Conservation (phyloP, 2,329 filamentous ascomycete genomes). For the Sordariomycetes sp. region DNA sequence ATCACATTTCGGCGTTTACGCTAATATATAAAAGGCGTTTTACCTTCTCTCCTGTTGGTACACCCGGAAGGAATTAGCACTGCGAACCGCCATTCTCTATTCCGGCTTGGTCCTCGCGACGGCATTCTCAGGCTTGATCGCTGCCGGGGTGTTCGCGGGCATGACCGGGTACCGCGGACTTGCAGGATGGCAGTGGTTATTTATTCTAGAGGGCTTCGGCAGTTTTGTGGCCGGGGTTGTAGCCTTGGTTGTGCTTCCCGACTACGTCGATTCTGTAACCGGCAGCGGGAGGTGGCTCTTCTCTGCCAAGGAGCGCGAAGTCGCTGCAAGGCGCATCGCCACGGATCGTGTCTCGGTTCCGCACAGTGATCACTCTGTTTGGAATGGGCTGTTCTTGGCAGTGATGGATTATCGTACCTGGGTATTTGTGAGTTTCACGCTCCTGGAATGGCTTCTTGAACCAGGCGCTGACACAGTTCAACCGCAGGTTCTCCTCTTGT, state of each 20-base stretch:
- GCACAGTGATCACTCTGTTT: conserved; percentile 6
- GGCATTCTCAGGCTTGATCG: conserved; percentile 55
- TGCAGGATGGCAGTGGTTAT: conserved; percentile 57
- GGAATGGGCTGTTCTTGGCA: conserved; percentile 12
- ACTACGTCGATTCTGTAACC: conserved; percentile 8
- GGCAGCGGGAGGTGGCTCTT: conserved; percentile 9
- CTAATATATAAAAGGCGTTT: conserved; percentile 16
- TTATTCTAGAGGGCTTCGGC: conserved; percentile 53
- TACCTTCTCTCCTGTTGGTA: conserved; percentile 38
- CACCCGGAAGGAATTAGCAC: conserved; percentile 51
- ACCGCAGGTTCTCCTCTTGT: not conserved
- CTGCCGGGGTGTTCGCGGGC: conserved; percentile 50
- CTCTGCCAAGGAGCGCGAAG: conserved; percentile 4
- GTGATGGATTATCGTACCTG: conserved; percentile 13
- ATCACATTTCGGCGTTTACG: not conserved
- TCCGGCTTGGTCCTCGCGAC: conserved; percentile 56
- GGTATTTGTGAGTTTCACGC: conserved; percentile 4
- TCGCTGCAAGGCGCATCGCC: conserved; percentile 9
- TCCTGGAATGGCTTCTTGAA: no score
- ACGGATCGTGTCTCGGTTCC: conserved; percentile 13
- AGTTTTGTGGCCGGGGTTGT: conserved; percentile 18
- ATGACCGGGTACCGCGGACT: conserved; percentile 44
- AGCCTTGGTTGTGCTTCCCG: conserved; percentile 7
- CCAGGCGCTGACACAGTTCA: no score
- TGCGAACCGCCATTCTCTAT: conserved; percentile 45